Evolutionary conservation across 768 basidiomycete species (phyloP).

Genomic region (Hygrocybe punicea): DNA sequence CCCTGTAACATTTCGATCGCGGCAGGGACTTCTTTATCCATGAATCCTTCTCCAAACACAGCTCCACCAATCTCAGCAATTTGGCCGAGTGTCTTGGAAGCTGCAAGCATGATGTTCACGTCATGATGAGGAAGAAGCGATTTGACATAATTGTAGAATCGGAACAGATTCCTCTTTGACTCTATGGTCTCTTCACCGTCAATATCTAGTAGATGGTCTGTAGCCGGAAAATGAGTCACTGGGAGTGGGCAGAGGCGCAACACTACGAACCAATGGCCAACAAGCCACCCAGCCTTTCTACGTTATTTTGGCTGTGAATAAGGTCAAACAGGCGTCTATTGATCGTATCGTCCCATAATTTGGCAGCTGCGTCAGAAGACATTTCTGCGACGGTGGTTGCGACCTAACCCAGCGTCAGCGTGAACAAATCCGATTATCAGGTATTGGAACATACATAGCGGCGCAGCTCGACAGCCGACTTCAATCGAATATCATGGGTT

Average conservation of each 20-base stretch:
- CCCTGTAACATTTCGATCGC: conserved; percentile 78
- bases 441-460: conserved; percentile 56
- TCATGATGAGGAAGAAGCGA: conserved; percentile 88
- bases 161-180: conserved; percentile 74
- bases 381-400: conserved; percentile 71
- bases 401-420: conserved; percentile 46
- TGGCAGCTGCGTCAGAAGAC: conserved; percentile 74
- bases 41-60: conserved; percentile 82
- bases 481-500: conserved; percentile 58
- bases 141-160: conserved; percentile 91
- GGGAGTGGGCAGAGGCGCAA: conserved; percentile 2
- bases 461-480: conserved; percentile 68
- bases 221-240: conserved; percentile 1
- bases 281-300: conserved; percentile 83
- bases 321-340: conserved; percentile 77
- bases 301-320: conserved; percentile 73
- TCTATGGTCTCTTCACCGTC: conserved; percentile 80
- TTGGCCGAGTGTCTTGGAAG: conserved; percentile 86
- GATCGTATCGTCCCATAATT: conserved; percentile 84
- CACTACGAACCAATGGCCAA: conserved; percentile 71
- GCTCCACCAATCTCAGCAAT: conserved; percentile 82
- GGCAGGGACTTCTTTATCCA: conserved; percentile 83
- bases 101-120: conserved; percentile 89
- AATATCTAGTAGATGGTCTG: conserved; percentile 71
- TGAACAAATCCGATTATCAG: conserved; percentile 12